phyloP scores from a whole-genome alignment of 164 flowering plant species.

The Echeveria elegans region DNA sequence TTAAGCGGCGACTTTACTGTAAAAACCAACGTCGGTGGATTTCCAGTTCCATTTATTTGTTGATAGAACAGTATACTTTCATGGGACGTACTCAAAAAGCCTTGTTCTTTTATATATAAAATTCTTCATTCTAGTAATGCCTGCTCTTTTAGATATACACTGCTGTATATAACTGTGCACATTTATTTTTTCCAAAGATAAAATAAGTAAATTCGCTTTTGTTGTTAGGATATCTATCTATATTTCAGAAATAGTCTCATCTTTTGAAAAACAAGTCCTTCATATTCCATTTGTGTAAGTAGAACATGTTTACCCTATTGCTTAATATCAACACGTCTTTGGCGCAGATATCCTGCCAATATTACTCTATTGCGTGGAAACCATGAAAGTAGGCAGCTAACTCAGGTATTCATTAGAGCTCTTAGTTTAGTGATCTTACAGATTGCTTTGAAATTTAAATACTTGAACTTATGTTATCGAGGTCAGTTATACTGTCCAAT shows the following conservation, averaged over 20 bases:
- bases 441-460: too few relatives aligned
- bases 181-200: background rate
- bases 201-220: too few relatives aligned
- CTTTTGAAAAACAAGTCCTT: background rate
- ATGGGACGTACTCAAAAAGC: background rate
- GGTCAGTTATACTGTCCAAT: too few relatives aligned
- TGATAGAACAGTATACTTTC: background rate
- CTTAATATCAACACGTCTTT: conserved; percentile 3
- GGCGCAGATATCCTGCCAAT: conserved; percentile 76
- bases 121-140: background rate
- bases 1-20: too few relatives aligned
- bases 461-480: too few relatives aligned
- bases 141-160: background rate
- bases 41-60: background rate
- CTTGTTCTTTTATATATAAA: background rate
- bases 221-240: background rate
- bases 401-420: conserved; percentile 63
- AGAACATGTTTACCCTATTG: background rate
- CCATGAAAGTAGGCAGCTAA: conserved; percentile 95
- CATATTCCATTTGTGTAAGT: background rate
- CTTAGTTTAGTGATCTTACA: too few relatives aligned
- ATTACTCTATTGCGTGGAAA: conserved; percentile 97
- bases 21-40: too few relatives aligned
- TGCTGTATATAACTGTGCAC: background rate
- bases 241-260: too few relatives aligned